Evolutionary conservation across 495 filamentous ascomycete species (phyloP).

Genomic region (Filosporella fistucella): DNA sequence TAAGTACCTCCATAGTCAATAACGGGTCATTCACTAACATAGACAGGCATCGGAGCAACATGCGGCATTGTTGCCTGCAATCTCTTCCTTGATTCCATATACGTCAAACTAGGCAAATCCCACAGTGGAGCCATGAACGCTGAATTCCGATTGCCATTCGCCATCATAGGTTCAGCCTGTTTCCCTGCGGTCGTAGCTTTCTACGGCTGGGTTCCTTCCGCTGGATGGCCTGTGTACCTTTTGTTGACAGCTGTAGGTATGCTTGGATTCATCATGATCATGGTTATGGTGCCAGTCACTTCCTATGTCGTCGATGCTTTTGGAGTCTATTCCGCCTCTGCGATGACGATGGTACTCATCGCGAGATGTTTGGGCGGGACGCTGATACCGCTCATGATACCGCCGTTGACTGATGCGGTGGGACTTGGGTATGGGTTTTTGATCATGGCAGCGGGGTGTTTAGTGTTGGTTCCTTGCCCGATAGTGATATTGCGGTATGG

Average conservation of each 20-base stretch:
- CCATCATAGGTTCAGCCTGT: slow-evolving; percentile 35
- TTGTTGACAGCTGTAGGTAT: slow-evolving; percentile 37
- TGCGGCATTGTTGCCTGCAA: slow-evolving; percentile 43
- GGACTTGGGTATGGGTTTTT: slow-evolving; percentile 48
- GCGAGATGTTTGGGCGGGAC: slow-evolving; percentile 49
- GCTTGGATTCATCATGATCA: slow-evolving; percentile 33
- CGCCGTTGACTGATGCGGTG: slow-evolving; percentile 35
- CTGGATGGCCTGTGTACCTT: slow-evolving; percentile 30
- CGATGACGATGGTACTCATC: slow-evolving; percentile 52
- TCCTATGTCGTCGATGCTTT: slow-evolving; percentile 57
- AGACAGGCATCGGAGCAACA: slow-evolving; percentile 43
- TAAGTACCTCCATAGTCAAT: slow-evolving; percentile 26
- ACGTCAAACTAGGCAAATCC: slow-evolving; percentile 37
- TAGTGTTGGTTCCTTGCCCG: slow-evolving; percentile 45
- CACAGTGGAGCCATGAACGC: slow-evolving; percentile 34
- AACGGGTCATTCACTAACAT: slow-evolving; percentile 20
- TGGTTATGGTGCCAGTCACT: slow-evolving; percentile 43
- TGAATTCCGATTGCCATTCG: slow-evolving; percentile 47
- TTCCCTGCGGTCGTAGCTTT: slow-evolving; percentile 37
- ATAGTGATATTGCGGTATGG: slow-evolving; percentile 46
- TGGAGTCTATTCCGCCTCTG: slow-evolving; percentile 48
- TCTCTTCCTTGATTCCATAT: slow-evolving; percentile 43
- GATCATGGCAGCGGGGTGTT: slow-evolving; percentile 31
- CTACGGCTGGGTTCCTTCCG: slow-evolving; percentile 46
- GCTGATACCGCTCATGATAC: slow-evolving; percentile 43